Base-by-base conservation (phyloP, 805 yeast genomes). In the Cyberlindnera suaveolens region DNA sequence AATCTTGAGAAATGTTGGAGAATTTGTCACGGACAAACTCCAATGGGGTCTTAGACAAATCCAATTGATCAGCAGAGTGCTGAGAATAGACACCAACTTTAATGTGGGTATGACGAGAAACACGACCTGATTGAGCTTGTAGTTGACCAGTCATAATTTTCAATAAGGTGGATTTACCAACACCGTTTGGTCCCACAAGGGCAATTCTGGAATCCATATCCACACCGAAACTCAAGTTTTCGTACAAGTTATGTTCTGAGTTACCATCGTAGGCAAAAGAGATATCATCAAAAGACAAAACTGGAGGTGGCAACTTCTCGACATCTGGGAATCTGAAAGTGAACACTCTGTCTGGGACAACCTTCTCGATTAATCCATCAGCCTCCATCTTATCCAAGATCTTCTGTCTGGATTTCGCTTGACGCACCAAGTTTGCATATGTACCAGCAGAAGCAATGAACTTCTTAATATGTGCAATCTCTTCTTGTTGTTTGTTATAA, bases 401-500 rank as follows among this genome's bases (percentile, higher is more conserved):
- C 83, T 93, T 93, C 78, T 93, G 99, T 74, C 98, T 87, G 30
- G 99, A 93, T 71, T 93, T 93, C 53, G 99, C 99, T 73, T 93
- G 99, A 68, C 86, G 88, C 46, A 93, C 99, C 74, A 93, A 77
- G 73, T 93, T 93, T 49, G 99, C 98, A 72, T 93, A 93, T 43
- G 99, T 93, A 90, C 99, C 99, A 45, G 99, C 99, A 56, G 96
- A 85, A 32, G 99, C 99, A 72, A 93, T 93, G 67, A 93, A 93
- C 74, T 93, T 93, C 78, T 93, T 93, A 70, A 93, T 95, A 71
- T 93, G 98, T 32, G 81, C 88, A 61, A 93, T 93, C 77, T 93
- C 99, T 70, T 93, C 99, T 77, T 93, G 99, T 75, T 93, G 99
- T 70, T 93, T 93, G 62, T 70, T 68, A 74, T 93, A 93, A 68